Conservation (phyloP, 768 basidiomycete species). For the Hygrocybe coccinea region DNA sequence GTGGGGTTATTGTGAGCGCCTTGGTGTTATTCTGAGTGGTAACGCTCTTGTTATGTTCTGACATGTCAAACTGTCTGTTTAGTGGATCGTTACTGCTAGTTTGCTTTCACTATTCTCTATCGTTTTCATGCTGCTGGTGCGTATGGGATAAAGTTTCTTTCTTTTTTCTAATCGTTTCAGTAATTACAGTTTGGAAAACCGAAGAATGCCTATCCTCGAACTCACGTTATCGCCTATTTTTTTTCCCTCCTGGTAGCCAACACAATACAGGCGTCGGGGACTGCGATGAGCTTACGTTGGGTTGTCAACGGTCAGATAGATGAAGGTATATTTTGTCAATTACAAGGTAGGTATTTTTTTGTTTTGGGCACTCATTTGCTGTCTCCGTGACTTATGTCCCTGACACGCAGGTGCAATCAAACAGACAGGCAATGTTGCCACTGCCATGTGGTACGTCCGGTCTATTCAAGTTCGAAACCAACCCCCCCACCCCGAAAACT, state of each 20-base stretch:
- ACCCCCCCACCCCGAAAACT: not conserved
- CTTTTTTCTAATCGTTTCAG: not conserved
- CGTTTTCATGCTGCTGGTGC: not conserved
- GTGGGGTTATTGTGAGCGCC: not conserved
- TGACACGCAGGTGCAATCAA: constrained; percentile 31
- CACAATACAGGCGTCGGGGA: constrained; percentile 24
- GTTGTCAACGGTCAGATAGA: constrained; percentile 18
- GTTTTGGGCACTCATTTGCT: too few relatives aligned
- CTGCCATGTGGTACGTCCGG: constrained; percentile 29
- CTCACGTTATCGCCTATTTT: constrained; percentile 26
- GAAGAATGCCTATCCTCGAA: constrained; percentile 12
- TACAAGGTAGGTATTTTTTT: constrained; percentile 21
- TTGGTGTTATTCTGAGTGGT: not conserved
- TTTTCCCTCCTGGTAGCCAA: constrained; percentile 27
- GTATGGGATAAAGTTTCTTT: not conserved
- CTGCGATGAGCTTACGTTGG: constrained; percentile 27
- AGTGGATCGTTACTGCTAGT: constrained; percentile 1
- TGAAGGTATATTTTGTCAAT: constrained; percentile 17
- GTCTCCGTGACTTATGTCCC: not conserved
- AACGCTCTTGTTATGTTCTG: too few relatives aligned
- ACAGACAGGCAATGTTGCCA: constrained; percentile 41
- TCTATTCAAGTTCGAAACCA: not conserved
- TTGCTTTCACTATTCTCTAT: constrained; percentile 1
- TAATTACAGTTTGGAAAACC: not conserved
- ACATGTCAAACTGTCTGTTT: too few relatives aligned